Evolutionary conservation across 441 rosid genomes (phyloP), one percentile per base, ranked within the genome.

Genomic region (Rhodomyrtus psidioides): DNA sequence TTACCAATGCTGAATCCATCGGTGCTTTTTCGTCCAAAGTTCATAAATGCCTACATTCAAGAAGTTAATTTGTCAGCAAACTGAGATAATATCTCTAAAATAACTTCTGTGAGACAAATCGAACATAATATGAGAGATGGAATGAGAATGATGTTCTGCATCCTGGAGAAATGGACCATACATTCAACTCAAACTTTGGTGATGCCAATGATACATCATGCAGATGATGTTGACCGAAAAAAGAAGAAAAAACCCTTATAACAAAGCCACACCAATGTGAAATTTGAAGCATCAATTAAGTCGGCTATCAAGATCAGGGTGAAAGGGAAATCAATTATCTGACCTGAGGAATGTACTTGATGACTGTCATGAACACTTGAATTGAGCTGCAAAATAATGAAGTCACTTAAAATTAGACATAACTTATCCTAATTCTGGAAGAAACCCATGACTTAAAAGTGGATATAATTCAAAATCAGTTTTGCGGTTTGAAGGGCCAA

Each of bases 281-380:
- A 44, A 42, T 9, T 12, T 82, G 55, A 26, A 82, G 46, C 46
- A 82, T 34, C 59, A 28, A 39, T 23, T 21, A 54, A 53, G 27
- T 27, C 4, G 1, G 39, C 57, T 54, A 81, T 51, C 55, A 81
- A 54, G 16, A 81, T 28, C n/a, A 30, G 53, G n/a, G n/a, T 53
- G n/a, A 54, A 53, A 55, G 7, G 30, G 24, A 53, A 56, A 75
- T 51, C 39, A 53, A 83, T 83, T 14, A 57, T 12, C 91, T 89
- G 84, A 96, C 99, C 96, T 96, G 99, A 49, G 98, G 99, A 85
- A 94, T 94, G 87, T 97, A 97, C 89, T 97, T 97, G 89, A 97
- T 91, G 60, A 90, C 90, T 8, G 99, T 95, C 99, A 97, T 97
- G 75, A 88, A 87, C 62, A 97, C 98, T 90, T 97, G 99, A 88